Conservation (phyloP, 2,329 filamentous ascomycete species). For the Colletotrichum magnum region DNA sequence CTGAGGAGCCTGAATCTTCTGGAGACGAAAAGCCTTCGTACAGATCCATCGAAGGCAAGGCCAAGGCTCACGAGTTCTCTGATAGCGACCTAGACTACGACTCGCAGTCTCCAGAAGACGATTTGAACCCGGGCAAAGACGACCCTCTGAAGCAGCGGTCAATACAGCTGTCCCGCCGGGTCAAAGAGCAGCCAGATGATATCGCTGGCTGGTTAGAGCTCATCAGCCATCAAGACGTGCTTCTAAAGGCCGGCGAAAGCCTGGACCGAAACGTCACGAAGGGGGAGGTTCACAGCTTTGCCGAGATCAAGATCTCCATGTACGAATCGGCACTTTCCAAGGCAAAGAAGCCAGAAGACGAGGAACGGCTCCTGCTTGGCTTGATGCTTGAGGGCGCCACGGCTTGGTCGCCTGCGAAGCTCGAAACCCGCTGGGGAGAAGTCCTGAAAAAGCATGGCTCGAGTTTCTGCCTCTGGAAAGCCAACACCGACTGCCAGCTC, state of each 20-base stretch:
- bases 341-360: conserved; percentile 59
- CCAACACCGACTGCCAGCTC: conserved; percentile 81
- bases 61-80: conserved; percentile 63
- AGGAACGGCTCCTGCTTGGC: conserved; percentile 74
- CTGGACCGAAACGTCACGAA: conserved; percentile 62
- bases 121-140: conserved; percentile 50
- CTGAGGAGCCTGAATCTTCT: conserved; percentile 59
- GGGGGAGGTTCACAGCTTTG: conserved; percentile 77
- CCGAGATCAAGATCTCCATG: conserved; percentile 84
- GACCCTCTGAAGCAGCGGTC: conserved; percentile 68
- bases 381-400: conserved; percentile 82
- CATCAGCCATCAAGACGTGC: conserved; percentile 81
- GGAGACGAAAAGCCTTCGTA: conserved; percentile 69
- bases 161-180: conserved; percentile 72
- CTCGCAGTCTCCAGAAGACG: conserved; percentile 58
- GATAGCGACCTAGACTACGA: conserved; percentile 66
- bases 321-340: conserved; percentile 82
- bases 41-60: conserved; percentile 75
- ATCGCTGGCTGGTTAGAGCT: conserved; percentile 82
- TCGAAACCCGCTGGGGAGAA: conserved; percentile 43
- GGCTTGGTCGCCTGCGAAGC: conserved; percentile 70
- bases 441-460: conserved; percentile 67
- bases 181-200: conserved; percentile 77
- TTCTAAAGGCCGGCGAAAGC: conserved; percentile 68
- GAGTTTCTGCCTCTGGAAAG: conserved; percentile 79